These are phyloP conservation scores for Xylaria venustula DNA, from an alignment of 495 filamentous ascomycete species.

Conservation along the genomic window DNA sequence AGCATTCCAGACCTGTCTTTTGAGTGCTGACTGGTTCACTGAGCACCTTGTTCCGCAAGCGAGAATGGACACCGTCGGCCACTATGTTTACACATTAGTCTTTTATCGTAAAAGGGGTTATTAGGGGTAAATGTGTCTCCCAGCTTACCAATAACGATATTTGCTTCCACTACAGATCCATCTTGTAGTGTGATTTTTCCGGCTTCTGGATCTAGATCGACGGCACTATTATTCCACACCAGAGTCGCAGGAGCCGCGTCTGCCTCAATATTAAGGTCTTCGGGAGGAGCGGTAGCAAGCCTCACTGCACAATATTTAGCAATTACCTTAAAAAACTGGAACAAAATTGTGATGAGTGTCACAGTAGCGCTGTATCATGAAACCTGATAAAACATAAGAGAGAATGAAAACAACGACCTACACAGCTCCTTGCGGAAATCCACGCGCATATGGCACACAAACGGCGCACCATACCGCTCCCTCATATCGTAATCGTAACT, in stretches of 20 bases:
- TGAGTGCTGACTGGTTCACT: constrained; percentile 33
- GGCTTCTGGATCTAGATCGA: constrained; percentile 34
- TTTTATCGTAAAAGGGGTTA: background rate
- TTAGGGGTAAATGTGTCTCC: background rate
- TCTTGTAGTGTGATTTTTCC: constrained; percentile 37
- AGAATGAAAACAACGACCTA: background rate
- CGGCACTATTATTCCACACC: constrained; percentile 29
- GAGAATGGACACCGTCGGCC: constrained; percentile 53
- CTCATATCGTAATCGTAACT: constrained; percentile 31
- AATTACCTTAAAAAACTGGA: no score
- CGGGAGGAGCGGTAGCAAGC: constrained; percentile 30
- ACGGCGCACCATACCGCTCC: constrained; percentile 39
- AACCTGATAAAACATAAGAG: no score
- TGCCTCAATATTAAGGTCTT: constrained; percentile 18
- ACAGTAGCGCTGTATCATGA: no score
- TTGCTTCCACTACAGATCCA: constrained; percentile 35
- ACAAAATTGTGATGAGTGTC: no score
- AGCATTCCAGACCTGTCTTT: constrained; percentile 53
- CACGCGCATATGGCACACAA: constrained; percentile 42
- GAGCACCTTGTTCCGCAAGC: constrained; percentile 36
- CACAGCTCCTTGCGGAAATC: constrained; percentile 40
- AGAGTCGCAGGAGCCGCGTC: constrained; percentile 26
- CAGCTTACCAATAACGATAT: constrained; percentile 43
- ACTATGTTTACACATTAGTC: constrained; percentile 8
- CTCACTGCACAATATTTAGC: constrained; percentile 11